A percentile compares a stretch with the other conserved stretches of the same genome.
Conservation (phyloP, 2,329 filamentous ascomycete species). For the Aureobasidium sp. region DNA sequence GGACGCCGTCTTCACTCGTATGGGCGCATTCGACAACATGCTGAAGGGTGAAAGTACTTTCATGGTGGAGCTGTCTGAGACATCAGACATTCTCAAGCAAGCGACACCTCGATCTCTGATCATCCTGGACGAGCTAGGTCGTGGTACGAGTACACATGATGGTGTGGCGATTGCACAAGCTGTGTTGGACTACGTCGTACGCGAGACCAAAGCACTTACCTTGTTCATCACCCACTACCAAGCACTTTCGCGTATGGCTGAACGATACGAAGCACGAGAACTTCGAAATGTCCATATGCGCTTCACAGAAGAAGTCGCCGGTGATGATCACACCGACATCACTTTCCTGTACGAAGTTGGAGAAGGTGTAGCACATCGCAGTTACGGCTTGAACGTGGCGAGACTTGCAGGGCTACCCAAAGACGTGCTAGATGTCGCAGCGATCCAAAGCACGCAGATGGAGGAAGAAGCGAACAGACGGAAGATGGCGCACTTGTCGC, state of each 20-base stretch:
- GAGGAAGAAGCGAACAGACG: conserved; percentile 63
- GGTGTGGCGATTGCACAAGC: conserved; percentile 92
- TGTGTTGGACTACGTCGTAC: conserved; percentile 76
- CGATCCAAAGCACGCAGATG: conserved; percentile 68
- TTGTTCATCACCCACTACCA: conserved; percentile 99
- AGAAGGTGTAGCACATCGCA: conserved; percentile 85
- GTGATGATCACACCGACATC: conserved; percentile 61
- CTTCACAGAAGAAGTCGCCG: conserved; percentile 54
- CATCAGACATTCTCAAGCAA: conserved; percentile 79
- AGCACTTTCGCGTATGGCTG: conserved; percentile 64
- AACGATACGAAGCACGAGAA: conserved; percentile 55
- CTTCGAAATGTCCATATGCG: conserved; percentile 90
- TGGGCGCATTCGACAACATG: conserved; percentile 94
- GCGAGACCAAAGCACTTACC: conserved; percentile 65
- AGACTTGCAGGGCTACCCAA: conserved; percentile 72
- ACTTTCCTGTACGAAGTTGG: conserved; percentile 92
- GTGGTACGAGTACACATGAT: conserved; percentile 91
- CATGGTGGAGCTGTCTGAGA: conserved; percentile 96
- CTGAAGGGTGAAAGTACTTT: conserved; percentile 92
- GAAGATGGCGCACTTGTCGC: conserved; percentile 42
- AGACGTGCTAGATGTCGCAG: conserved; percentile 68
- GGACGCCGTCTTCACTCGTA: conserved; percentile 89
- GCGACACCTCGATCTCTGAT: conserved; percentile 79
- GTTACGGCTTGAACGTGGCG: conserved; percentile 91
- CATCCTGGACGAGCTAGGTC: conserved; percentile 87